Percentiles rank a stretch among this genome's conserved stretches.
These are phyloP conservation scores for Scedosporium aurantiacum DNA, from an alignment of 2,329 filamentous ascomycete species.

Conservation along the genomic window DNA sequence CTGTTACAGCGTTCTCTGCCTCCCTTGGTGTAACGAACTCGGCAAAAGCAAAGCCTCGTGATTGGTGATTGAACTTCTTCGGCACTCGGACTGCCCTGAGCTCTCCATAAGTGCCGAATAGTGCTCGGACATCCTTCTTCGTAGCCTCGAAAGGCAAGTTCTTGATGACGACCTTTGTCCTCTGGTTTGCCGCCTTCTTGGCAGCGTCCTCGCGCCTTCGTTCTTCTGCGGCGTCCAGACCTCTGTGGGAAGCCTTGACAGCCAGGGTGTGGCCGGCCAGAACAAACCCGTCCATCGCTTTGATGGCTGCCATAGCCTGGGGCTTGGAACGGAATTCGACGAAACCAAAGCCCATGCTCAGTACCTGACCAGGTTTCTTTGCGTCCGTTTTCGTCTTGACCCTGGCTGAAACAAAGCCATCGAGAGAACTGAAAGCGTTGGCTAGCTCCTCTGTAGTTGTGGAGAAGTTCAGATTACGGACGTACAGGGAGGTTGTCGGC, in stretches of 20 bases:
- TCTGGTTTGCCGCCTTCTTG: slow-evolving; percentile 64
- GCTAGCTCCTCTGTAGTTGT: slow-evolving; percentile 69
- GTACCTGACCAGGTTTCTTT: slow-evolving; percentile 75
- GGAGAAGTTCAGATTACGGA: slow-evolving; percentile 87
- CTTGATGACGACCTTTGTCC: slow-evolving; percentile 94
- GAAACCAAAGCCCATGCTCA: slow-evolving; percentile 98
- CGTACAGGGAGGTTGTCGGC: slow-evolving; percentile 72
- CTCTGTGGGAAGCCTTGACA: slow-evolving; percentile 79
- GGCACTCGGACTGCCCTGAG: slow-evolving; percentile 86
- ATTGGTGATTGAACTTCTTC: slow-evolving; percentile 82
- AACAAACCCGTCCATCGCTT: slow-evolving; percentile 77
- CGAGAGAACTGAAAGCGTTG: slow-evolving; percentile 67
- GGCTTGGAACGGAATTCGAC: slow-evolving; percentile 72
- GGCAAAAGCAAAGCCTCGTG: slow-evolving; percentile 92
- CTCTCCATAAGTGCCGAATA: slow-evolving; percentile 85
- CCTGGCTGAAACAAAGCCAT: slow-evolving; percentile 78
- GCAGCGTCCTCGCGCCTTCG: slow-evolving; percentile 70
- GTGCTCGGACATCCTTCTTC: slow-evolving; percentile 79
- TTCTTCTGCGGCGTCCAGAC: slow-evolving; percentile 78
- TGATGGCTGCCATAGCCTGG: slow-evolving; percentile 68
- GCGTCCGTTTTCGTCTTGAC: slow-evolving; percentile 91
- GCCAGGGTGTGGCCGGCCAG: slow-evolving; percentile 81
- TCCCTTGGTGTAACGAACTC: slow-evolving; percentile 89
- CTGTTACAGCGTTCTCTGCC: slow-evolving; percentile 80
- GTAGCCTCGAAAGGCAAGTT: slow-evolving; percentile 93